Evolutionary conservation across 495 filamentous ascomycete species (phyloP).

Genomic region (Trichocladium antarcticum): DNA sequence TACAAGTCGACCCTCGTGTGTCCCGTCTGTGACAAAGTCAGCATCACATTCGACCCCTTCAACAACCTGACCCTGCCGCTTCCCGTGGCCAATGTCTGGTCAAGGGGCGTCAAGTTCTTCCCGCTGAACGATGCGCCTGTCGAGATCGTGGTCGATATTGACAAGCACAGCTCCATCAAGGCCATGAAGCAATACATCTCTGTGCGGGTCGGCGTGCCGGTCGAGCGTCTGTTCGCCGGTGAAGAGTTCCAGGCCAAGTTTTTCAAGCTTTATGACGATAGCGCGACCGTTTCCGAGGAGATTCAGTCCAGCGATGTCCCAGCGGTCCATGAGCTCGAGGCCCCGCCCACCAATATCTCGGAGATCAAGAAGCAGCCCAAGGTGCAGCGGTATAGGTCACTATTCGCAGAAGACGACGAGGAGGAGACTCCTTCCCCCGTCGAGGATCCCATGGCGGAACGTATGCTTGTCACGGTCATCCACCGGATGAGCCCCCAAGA

Average conservation of each 20-base stretch:
- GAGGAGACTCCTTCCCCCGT: conserved; percentile 48
- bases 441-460: conserved; percentile 55
- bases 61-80: conserved; percentile 86
- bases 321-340: conserved; percentile 71
- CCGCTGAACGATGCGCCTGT: conserved; percentile 55
- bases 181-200: conserved; percentile 66
- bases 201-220: conserved; percentile 48
- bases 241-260: conserved; percentile 75
- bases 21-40: conserved; percentile 83
- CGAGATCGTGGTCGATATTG: conserved; percentile 70
- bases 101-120: conserved; percentile 59
- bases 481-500: conserved; percentile 40
- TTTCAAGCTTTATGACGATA: conserved; percentile 70
- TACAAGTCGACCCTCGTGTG: conserved; percentile 96
- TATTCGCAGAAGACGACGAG: conserved; percentile 41
- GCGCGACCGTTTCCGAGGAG: conserved; percentile 52
- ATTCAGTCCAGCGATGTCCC: conserved; percentile 54
- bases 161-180: conserved; percentile 66
- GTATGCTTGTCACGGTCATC: conserved; percentile 68
- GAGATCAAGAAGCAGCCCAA: conserved; percentile 30
- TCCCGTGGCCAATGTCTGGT: conserved; percentile 71
- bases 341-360: conserved; percentile 63
- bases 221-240: conserved; percentile 53
- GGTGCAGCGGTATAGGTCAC: conserved; percentile 34
- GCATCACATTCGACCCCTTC: conserved; percentile 97